Conservation (phyloP, 768 basidiomycete genomes). For the Collybia nuda region DNA sequence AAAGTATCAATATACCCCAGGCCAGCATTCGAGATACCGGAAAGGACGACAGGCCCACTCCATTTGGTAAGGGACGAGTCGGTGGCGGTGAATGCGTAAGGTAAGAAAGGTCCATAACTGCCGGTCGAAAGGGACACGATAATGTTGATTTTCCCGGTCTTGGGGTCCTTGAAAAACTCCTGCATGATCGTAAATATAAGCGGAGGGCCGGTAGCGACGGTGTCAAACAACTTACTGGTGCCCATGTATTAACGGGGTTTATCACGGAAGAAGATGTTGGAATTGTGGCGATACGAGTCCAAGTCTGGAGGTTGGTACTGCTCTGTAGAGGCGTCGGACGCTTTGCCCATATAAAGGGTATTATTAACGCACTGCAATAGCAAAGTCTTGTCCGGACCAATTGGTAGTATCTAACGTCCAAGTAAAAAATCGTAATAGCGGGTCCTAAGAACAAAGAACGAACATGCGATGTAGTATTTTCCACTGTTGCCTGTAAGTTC, state of each 20-base stretch:
- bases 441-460: not conserved
- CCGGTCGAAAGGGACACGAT: conserved; percentile 34
- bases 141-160: conserved; percentile 29
- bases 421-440: not conserved
- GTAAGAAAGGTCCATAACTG: conserved; percentile 34
- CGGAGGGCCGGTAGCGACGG: not conserved
- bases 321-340: conserved; percentile 15
- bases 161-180: conserved; percentile 37
- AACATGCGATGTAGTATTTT: conserved; percentile 33
- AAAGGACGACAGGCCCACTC: conserved; percentile 29
- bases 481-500: conserved; percentile 18
- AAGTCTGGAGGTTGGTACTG: conserved; percentile 27
- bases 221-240: conserved; percentile 18
- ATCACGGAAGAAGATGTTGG: conserved; percentile 26
- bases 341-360: not conserved
- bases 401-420: conserved; percentile 27
- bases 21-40: conserved; percentile 32
- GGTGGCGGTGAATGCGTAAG: conserved; percentile 30
- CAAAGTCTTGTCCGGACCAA: conserved; percentile 34
- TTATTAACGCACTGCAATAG: conserved; percentile 25
- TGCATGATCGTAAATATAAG: conserved; percentile 7
- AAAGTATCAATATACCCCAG: conserved; percentile 35
- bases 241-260: conserved; percentile 32
- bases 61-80: conserved; percentile 28
- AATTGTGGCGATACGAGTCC: conserved; percentile 27